These are phyloP conservation scores for Agastache rugosa DNA, from an alignment of 257 asterid species.

Conservation along the genomic window DNA sequence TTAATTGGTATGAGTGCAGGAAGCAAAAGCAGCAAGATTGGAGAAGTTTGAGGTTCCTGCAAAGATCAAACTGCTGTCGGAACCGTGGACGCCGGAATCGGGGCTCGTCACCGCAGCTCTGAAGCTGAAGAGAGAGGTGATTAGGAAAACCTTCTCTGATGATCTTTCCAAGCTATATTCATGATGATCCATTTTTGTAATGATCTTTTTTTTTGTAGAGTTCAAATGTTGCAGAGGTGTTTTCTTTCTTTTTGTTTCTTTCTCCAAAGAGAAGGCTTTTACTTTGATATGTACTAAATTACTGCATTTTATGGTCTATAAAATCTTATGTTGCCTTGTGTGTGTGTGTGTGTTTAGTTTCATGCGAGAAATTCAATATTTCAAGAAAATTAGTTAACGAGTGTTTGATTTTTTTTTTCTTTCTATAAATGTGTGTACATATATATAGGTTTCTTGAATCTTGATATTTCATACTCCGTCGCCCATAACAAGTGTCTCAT, in stretches of 20 bases:
- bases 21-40: slow-evolving; percentile 73
- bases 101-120: slow-evolving; percentile 95
- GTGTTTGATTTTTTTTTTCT: no score
- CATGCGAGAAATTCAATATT: not conserved
- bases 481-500: no score
- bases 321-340: slow-evolving; percentile 4
- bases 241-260: not conserved
- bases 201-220: slow-evolving; percentile 31
- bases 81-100: slow-evolving; percentile 94
- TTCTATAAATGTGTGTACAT: no score
- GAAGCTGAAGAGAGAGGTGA: slow-evolving; percentile 84
- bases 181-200: slow-evolving; percentile 38
- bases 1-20: slow-evolving; percentile 47
- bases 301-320: slow-evolving; percentile 17
- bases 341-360: not conserved
- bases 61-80: slow-evolving; percentile 76
- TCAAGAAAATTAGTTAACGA: not conserved
- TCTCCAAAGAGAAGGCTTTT: not conserved
- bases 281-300: not conserved
- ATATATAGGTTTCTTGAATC: no score
- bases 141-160: slow-evolving; percentile 70
- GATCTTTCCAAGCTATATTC: slow-evolving; percentile 76
- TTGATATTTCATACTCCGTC: no score
- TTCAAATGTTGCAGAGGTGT: slow-evolving; percentile 22
- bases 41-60: slow-evolving; percentile 89